These are phyloP conservation scores for Phylloboletellus chloephorus DNA, from an alignment of 1,284 basidiomycete genomes.

Conservation along the genomic window DNA sequence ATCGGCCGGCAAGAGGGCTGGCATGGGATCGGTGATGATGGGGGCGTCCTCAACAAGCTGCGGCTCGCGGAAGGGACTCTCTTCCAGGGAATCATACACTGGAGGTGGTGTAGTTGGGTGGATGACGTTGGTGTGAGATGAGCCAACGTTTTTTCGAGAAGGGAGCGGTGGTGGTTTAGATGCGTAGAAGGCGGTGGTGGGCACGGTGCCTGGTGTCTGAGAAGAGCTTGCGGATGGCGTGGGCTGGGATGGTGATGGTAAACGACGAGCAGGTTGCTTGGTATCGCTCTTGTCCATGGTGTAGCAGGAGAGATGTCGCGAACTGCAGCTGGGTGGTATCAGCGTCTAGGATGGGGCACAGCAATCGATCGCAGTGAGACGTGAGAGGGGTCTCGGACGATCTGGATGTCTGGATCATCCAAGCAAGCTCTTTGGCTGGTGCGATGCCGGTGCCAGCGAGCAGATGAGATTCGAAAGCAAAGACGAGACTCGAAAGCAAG, in stretches of 20 bases:
- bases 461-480: conserved; percentile 9
- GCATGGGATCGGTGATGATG: conserved; percentile 25
- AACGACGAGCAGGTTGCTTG: conserved; percentile 16
- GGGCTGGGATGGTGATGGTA: conserved; percentile 23
- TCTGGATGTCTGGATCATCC: conserved; percentile 22
- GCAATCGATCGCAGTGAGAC: conserved; percentile 5
- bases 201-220: conserved; percentile 21
- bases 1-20: conserved; percentile 28
- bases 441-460: conserved; percentile 3
- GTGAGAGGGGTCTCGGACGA: conserved; percentile 5
- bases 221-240: conserved; percentile 15
- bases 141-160: conserved; percentile 29
- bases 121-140: conserved; percentile 29
- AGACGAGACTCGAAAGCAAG: not conserved
- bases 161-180: conserved; percentile 32
- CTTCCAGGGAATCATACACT: conserved; percentile 23
- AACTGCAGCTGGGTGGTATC: conserved; percentile 9
- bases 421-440: conserved; percentile 1
- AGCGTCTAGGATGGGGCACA: conserved; percentile 1
- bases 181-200: conserved; percentile 29
- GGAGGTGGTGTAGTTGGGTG: conserved; percentile 28
- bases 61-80: conserved; percentile 39
- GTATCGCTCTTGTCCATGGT: conserved; percentile 27
- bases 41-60: conserved; percentile 40
- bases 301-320: conserved; percentile 1